Evolutionary conservation across 305 asterid genomes (phyloP).

Genomic region (Fraxinus baroniana): DNA sequence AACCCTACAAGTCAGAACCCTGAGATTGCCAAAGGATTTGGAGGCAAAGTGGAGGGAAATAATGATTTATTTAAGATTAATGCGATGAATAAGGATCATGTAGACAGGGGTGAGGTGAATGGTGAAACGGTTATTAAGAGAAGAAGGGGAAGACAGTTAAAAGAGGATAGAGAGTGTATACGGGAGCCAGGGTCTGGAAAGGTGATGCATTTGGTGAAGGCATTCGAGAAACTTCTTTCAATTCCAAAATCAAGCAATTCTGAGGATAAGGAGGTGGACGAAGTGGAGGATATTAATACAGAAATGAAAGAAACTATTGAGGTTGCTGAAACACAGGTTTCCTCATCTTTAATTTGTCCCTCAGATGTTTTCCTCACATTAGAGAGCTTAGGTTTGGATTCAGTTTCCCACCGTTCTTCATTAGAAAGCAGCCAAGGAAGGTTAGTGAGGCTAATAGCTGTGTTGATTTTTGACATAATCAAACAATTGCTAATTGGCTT

Average conservation of each 20-base stretch:
- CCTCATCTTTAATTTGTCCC: conserved; percentile 59
- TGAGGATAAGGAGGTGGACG: conserved; percentile 47
- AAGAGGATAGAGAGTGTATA: conserved; percentile 39
- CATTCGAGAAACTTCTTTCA: conserved; percentile 51
- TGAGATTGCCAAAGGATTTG: conserved; percentile 16
- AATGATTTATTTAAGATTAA: conserved; percentile 11
- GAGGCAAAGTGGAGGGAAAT: conserved; percentile 21
- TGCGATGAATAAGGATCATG: conserved; percentile 10
- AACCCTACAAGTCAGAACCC: background rate
- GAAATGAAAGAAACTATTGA: conserved; percentile 31
- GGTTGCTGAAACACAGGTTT: conserved; percentile 41
- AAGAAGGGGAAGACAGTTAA: conserved; percentile 50
- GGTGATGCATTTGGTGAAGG: conserved; percentile 55
- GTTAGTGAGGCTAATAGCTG: conserved; percentile 41
- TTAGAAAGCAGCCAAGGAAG: conserved; percentile 72
- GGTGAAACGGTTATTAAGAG: conserved; percentile 48
- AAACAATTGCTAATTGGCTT: conserved; percentile 5
- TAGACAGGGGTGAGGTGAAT: conserved; percentile 7
- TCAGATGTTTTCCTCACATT: conserved; percentile 62
- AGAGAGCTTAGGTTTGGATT: conserved; percentile 75
- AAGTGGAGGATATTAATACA: conserved; percentile 30
- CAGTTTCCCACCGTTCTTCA: conserved; percentile 42
- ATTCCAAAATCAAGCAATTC: conserved; percentile 33
- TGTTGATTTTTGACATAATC: conserved; percentile 1
- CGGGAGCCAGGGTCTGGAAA: conserved; percentile 40